Evolutionary conservation across 768 basidiomycete genomes (phyloP).

Genomic region (Sistotremastrum suecicum): DNA sequence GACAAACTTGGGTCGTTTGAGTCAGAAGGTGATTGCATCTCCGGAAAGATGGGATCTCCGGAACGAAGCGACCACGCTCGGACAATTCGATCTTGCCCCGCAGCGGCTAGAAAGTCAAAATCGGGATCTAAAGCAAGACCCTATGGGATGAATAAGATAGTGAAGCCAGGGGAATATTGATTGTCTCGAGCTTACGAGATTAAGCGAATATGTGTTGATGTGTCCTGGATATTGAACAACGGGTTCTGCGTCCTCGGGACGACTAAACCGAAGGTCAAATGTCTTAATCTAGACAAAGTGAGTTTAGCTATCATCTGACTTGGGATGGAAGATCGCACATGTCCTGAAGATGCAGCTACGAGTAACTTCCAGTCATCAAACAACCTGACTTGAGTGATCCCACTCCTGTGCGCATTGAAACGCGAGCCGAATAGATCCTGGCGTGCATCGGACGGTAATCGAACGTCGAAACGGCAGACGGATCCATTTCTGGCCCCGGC

Average conservation of each 20-base stretch:
- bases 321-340: slow-evolving; percentile 24
- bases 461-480: slow-evolving; percentile 44
- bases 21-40: too few relatives aligned
- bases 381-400: slow-evolving; percentile 39
- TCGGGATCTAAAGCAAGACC: slow-evolving; percentile 45
- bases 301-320: neutral
- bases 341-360: slow-evolving; percentile 43
- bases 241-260: slow-evolving; percentile 22
- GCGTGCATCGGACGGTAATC: slow-evolving; percentile 18
- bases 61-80: slow-evolving; percentile 48
- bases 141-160: slow-evolving; percentile 20
- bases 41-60: too few relatives aligned
- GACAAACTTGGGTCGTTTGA: too few relatives aligned
- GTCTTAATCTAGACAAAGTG: slow-evolving; percentile 32
- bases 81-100: slow-evolving; percentile 49
- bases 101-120: slow-evolving; percentile 49
- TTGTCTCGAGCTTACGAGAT: slow-evolving; percentile 29
- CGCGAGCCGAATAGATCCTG: slow-evolving; percentile 26
- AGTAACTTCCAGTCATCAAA: slow-evolving; percentile 40
- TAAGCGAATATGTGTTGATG: slow-evolving; percentile 35
- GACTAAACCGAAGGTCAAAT: slow-evolving; percentile 48
- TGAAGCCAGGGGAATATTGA: slow-evolving; percentile 2
- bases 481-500: slow-evolving; percentile 47
- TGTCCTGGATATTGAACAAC: slow-evolving; percentile 38
- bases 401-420: slow-evolving; percentile 22